phyloP scores from a whole-genome alignment of 1,284 basidiomycete genomes.

The Puccinia hordei region DNA sequence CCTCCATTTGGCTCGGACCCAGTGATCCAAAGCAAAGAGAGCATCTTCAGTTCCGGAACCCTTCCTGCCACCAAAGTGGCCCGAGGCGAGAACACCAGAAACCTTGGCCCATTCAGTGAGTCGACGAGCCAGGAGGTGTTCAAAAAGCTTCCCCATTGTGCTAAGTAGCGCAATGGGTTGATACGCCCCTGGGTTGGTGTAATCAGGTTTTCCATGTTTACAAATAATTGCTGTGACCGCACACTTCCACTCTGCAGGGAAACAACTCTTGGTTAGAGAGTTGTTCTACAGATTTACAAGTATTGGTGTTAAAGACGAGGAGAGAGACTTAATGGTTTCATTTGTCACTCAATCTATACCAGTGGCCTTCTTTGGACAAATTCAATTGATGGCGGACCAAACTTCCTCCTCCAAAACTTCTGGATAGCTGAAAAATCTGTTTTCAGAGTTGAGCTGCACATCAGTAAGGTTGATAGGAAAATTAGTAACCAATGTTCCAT shows the following conservation, averaged over 20 bases:
- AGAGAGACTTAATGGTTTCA: not conserved
- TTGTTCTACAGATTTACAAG: not conserved
- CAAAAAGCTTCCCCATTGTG: constrained; percentile 2
- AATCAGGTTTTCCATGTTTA: too few species aligned
- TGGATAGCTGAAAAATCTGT: not conserved
- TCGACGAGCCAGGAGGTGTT: not conserved
- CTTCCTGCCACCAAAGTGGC: constrained; percentile 4
- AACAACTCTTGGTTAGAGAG: not conserved
- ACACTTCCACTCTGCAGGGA: not conserved
- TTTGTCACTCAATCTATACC: not conserved
- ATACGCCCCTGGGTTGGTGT: not conserved
- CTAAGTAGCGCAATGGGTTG: constrained; percentile 17
- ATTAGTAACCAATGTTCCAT: not conserved
- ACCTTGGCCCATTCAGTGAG: constrained; percentile 9
- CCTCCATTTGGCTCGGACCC: not conserved
- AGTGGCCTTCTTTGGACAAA: not conserved
- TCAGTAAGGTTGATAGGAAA: not conserved
- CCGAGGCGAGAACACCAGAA: not conserved
- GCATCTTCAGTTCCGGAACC: not conserved
- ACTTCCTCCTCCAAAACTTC: not conserved
- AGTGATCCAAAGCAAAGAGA: not conserved
- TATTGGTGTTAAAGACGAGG: too few species aligned
- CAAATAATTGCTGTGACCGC: not conserved
- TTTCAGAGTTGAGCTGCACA: not conserved
- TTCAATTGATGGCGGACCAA: not conserved